Percentiles rank a stretch among this genome's conserved stretches.
phyloP scores from a whole-genome alignment of 2,329 filamentous ascomycete genomes.

The Hymenoscyphus linearis region DNA sequence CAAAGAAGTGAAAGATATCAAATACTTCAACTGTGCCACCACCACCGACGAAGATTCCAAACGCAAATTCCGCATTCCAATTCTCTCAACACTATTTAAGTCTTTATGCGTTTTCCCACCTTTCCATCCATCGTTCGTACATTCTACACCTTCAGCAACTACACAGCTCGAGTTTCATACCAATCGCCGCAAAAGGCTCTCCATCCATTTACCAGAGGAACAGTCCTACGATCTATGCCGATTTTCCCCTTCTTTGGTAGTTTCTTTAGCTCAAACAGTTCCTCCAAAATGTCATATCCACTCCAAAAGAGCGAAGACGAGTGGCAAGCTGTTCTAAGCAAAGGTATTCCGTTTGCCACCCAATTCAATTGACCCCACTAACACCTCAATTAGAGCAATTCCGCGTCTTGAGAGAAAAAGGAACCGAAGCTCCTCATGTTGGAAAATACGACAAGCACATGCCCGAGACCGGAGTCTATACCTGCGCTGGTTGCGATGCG shows the following conservation, averaged over 20 bases:
- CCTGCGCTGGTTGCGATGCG: slow-evolving; percentile 77
- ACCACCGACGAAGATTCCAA: slow-evolving; percentile 16
- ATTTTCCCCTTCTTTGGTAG: slow-evolving; percentile 72
- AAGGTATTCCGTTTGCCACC: slow-evolving; percentile 40
- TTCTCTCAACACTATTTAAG: slow-evolving; percentile 19
- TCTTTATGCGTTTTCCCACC: slow-evolving; percentile 46
- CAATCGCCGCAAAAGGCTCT: slow-evolving; percentile 28
- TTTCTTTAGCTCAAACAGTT: slow-evolving; percentile 59
- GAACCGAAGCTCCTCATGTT: slow-evolving; percentile 75
- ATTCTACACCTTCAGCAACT: slow-evolving; percentile 43
- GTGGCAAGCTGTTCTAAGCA: slow-evolving; percentile 80
- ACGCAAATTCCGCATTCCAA: slow-evolving; percentile 2
- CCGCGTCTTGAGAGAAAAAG: slow-evolving; percentile 84
- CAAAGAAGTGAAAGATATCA: slow-evolving; percentile 14
- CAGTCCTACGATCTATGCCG: slow-evolving; percentile 59
- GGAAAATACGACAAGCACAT: slow-evolving; percentile 87
- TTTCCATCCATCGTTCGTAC: slow-evolving; percentile 41
- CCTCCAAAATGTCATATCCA: slow-evolving; percentile 65
- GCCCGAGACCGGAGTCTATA: slow-evolving; percentile 71
- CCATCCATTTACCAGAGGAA: slow-evolving; percentile 34
- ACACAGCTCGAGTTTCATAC: slow-evolving; percentile 31
- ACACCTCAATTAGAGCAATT: slow-evolving; percentile 70
- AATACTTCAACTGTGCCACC: slow-evolving; percentile 19
- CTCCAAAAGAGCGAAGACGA: slow-evolving; percentile 75
- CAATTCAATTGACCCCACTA: slow-evolving; percentile 35